Evolutionary conservation across 495 filamentous ascomycete genomes (phyloP), one percentile per base, ranked within the genome.

Genomic region (Halenospora varia): DNA sequence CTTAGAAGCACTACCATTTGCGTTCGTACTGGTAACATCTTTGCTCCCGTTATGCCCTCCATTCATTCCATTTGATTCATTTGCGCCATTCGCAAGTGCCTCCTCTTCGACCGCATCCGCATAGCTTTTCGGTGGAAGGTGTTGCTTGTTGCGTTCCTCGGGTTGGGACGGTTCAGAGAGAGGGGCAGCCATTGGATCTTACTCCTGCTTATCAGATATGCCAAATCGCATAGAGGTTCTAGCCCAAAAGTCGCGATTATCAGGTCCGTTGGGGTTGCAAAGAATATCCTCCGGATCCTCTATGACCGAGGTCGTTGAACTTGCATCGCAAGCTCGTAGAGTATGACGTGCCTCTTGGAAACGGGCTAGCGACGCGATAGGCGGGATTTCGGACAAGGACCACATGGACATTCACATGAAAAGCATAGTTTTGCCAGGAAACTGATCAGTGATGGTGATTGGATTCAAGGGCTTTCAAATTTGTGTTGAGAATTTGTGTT

Each of bases 41-140:
- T 9, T 23, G 23, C 23, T 50, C 3, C 18, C 25, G 20, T 2
- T 40, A 3, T 29, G 10, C 6, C 8, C 19, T 10, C 8, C 55
- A 53, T 48, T 62, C 11, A 15, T 44, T 15, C 25, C 57, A 47
- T 51, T 53, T 1, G 35, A 15, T 24, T 9, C 23, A 50, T 61
- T 52, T 10, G 17, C 24, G 20, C 45, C 55, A 8, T 57, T 23
- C 13, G 46, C 25, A 13, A 45, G 55, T 19, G 41, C 18, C 2
- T 56, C 51, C 25, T 59, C 42, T 50, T 62, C 61, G 4, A 60
- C 61, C 10, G 61, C 65, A 51, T 60, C 62, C 19, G 65, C 65
- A 47, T 64, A 67, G 23, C 51, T 60, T 44, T 62, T 62, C 11
- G 60, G 61, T n/a, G 59, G 56, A 2, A 61, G 56, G 3, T 60